These are phyloP conservation scores for Schoenoplectus tabernaemontani DNA, from an alignment of 202 grass and related monocot genomes.

Conservation along the genomic window DNA sequence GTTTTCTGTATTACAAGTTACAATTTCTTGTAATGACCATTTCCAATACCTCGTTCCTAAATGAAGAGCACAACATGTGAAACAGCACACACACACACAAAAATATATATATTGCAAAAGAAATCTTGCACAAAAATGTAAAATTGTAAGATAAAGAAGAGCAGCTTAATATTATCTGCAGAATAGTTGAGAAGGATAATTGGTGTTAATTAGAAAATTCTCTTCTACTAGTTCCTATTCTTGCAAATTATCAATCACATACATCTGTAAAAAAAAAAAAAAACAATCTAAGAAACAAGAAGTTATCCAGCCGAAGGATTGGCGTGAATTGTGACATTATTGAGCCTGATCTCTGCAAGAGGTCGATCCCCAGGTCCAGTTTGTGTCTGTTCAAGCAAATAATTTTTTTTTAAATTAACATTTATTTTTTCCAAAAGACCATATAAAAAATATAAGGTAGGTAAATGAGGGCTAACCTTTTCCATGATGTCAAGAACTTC, in stretches of 20 bases:
- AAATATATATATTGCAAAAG: no score
- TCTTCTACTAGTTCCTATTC: not conserved
- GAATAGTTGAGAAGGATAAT: not conserved
- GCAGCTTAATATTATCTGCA: not conserved
- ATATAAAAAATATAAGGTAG: not conserved
- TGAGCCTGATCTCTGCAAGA: slow-evolving; percentile 85
- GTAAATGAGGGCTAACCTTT: slow-evolving; percentile 34
- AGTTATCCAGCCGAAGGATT: slow-evolving; percentile 59
- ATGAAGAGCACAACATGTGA: no score
- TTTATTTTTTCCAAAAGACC: not conserved
- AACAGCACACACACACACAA: no score
- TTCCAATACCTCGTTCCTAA: not conserved
- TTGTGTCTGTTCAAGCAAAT: slow-evolving; percentile 38
- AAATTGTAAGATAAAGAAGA: not conserved
- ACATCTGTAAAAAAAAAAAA: not conserved
- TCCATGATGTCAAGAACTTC: slow-evolving; percentile 97
- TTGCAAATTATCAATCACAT: not conserved
- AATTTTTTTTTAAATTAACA: no score
- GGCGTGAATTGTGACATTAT: slow-evolving; percentile 86
- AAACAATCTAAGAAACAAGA: not conserved
- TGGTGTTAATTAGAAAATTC: not conserved
- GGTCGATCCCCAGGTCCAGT: slow-evolving; percentile 72
- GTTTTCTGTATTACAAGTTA: not conserved
- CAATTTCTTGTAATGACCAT: not conserved
- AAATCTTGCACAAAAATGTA: not conserved